phyloP scores from a whole-genome alignment of 2,329 filamentous ascomycete genomes.

The Colletotrichum lupini region DNA sequence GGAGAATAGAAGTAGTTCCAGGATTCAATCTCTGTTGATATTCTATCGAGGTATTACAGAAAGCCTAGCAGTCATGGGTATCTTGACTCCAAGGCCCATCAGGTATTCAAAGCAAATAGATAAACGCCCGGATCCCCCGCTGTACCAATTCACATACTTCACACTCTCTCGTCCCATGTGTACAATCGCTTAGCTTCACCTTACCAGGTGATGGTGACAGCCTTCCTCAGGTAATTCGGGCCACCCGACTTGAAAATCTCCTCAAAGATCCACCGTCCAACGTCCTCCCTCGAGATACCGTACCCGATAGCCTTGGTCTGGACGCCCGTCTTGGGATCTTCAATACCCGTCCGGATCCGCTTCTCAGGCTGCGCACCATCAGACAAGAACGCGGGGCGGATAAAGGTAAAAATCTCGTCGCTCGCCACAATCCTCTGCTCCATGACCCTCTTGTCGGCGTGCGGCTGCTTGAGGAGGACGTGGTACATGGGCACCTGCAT shows the following conservation, averaged over 20 bases:
- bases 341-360: conserved; percentile 51
- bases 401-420: conserved; percentile 49
- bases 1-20: neutral
- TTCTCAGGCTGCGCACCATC: conserved; percentile 41
- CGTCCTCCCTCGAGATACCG: conserved; percentile 58
- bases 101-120: neutral
- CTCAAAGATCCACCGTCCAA: conserved; percentile 59
- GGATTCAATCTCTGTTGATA: neutral
- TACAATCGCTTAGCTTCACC: neutral
- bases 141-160: no score
- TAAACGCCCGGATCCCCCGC: neutral
- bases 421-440: conserved; percentile 47
- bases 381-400: conserved; percentile 51
- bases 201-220: conserved; percentile 50
- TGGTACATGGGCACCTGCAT: conserved; percentile 56
- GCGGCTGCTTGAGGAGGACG: conserved; percentile 52
- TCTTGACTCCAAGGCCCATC: neutral
- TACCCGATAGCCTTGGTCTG: conserved; percentile 56
- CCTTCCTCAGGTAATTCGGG: conserved; percentile 47
- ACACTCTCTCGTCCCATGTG: neutral
- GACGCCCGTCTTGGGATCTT: conserved; percentile 46
- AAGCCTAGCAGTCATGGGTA: neutral
- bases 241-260: conserved; percentile 45
- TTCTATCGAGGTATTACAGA: neutral
- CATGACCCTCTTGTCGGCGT: conserved; percentile 60